These are phyloP conservation scores for Pythium coloratum DNA, from an alignment of 352 stramenopile genomes.

Conservation along the genomic window DNA sequence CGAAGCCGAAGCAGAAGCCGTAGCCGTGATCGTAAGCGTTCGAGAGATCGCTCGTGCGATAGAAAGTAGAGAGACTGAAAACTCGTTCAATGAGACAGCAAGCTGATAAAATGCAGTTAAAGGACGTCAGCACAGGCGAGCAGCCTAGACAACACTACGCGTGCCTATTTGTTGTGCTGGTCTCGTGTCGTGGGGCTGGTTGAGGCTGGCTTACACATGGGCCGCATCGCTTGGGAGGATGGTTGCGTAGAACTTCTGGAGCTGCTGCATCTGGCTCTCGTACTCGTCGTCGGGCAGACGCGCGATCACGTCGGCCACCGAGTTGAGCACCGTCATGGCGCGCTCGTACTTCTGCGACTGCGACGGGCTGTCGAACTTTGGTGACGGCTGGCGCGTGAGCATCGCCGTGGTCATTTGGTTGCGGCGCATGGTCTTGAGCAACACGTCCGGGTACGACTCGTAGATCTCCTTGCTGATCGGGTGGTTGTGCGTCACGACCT, in stretches of 20 bases:
- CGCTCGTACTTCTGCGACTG: slow-evolving; percentile 85
- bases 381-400: slow-evolving; percentile 60
- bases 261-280: slow-evolving; percentile 64
- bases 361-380: slow-evolving; percentile 73
- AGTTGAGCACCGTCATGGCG: slow-evolving; percentile 57
- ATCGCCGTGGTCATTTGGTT: slow-evolving; percentile 67
- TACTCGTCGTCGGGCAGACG: slow-evolving; percentile 70
- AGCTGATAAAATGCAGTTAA: background rate
- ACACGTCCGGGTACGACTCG: slow-evolving; percentile 80
- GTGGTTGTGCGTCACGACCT: slow-evolving; percentile 87
- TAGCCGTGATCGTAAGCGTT: slow-evolving; percentile 2
- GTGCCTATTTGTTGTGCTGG: too few relatives aligned
- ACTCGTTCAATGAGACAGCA: background rate
- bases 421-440: slow-evolving; percentile 83
- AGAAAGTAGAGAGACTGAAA: background rate
- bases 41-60: background rate
- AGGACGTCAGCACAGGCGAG: background rate
- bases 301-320: slow-evolving; percentile 75
- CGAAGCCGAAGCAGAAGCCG: slow-evolving; percentile 15
- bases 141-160: background rate
- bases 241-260: slow-evolving; percentile 78
- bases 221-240: slow-evolving; percentile 47
- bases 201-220: slow-evolving; percentile 37
- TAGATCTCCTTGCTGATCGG: slow-evolving; percentile 85
- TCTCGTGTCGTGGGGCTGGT: too few relatives aligned